phyloP scores from a whole-genome alignment of 2,329 filamentous ascomycete species.

The Exophiala xenobiotica region DNA sequence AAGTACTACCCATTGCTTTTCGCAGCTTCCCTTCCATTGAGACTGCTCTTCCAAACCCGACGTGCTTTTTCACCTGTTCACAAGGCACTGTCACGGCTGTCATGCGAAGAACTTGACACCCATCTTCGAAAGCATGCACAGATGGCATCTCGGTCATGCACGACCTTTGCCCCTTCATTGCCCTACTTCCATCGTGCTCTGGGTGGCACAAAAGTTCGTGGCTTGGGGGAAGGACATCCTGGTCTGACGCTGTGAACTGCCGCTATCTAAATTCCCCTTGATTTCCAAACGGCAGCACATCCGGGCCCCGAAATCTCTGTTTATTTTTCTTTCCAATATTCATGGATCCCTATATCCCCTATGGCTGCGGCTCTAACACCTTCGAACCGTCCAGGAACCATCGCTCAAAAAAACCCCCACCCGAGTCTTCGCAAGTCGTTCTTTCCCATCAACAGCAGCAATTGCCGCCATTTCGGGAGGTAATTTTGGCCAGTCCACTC shows the following conservation, averaged over 20 bases:
- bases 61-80: background rate
- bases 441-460: constrained; percentile 16
- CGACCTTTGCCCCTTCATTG: constrained; percentile 14
- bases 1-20: too few species aligned
- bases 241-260: constrained; percentile 19
- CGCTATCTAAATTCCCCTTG: constrained; percentile 10
- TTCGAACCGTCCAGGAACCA: constrained; percentile 12
- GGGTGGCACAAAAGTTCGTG: constrained; percentile 24
- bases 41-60: background rate
- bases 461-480: constrained; percentile 24
- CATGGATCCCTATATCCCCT: constrained; percentile 24
- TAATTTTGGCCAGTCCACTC: background rate
- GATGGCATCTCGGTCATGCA: constrained; percentile 26
- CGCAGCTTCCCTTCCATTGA: background rate
- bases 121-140: constrained; percentile 17
- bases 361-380: constrained; percentile 16
- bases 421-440: constrained; percentile 3
- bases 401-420: constrained; percentile 6
- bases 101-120: constrained; percentile 20
- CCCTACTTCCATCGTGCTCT: constrained; percentile 14
- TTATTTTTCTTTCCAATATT: constrained; percentile 7
- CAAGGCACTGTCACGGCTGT: constrained; percentile 22
- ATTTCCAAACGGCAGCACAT: background rate
- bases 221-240: constrained; percentile 19
- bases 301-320: constrained; percentile 1